Percentiles rank a stretch among this genome's conserved stretches.
Conservation (phyloP, 2,329 filamentous ascomycete species). For the Zalaria sp. region DNA sequence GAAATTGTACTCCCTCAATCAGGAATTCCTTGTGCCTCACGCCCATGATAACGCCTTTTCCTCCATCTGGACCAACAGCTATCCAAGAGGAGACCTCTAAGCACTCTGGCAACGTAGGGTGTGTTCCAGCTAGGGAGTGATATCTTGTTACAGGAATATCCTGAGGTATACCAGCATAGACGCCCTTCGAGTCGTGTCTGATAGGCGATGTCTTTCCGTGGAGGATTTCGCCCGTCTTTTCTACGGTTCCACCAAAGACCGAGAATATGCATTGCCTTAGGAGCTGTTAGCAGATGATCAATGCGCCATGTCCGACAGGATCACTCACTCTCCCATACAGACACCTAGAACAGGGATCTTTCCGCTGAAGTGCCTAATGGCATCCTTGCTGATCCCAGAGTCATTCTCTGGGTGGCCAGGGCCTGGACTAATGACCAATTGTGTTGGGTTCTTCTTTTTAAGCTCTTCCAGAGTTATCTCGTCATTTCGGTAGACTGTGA, state of each 20-base stretch:
- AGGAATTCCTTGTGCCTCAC: conserved; percentile 83
- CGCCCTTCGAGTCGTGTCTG: conserved; percentile 79
- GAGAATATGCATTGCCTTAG: conserved; percentile 88
- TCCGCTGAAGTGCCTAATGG: conserved; percentile 79
- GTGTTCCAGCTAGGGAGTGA: conserved; percentile 87
- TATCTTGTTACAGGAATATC: conserved; percentile 83
- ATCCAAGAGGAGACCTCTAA: conserved; percentile 90
- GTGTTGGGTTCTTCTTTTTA: conserved; percentile 71
- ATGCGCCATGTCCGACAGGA: conserved; percentile 1
- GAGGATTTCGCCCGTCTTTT: conserved; percentile 86
- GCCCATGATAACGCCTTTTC: conserved; percentile 86
- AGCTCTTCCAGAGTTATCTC: conserved; percentile 76
- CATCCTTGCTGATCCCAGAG: conserved; percentile 84
- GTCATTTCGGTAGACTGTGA: conserved; percentile 86
- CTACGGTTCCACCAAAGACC: conserved; percentile 80
- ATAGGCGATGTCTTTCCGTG: conserved; percentile 94
- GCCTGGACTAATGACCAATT: conserved; percentile 87
- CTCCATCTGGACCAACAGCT: conserved; percentile 55
- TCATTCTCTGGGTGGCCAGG: conserved; percentile 86
- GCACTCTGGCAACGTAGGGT: conserved; percentile 69
- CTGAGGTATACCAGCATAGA: conserved; percentile 70
- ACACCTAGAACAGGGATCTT: conserved; percentile 96
- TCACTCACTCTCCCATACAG: conserved; percentile 82
- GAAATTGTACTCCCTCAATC: conserved; percentile 95
- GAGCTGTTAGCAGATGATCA: neutral